Percentiles rank a stretch among this genome's conserved stretches.
Evolutionary conservation across 208 protist genomes (phyloP).

Genomic region (Leishmania major): DNA sequence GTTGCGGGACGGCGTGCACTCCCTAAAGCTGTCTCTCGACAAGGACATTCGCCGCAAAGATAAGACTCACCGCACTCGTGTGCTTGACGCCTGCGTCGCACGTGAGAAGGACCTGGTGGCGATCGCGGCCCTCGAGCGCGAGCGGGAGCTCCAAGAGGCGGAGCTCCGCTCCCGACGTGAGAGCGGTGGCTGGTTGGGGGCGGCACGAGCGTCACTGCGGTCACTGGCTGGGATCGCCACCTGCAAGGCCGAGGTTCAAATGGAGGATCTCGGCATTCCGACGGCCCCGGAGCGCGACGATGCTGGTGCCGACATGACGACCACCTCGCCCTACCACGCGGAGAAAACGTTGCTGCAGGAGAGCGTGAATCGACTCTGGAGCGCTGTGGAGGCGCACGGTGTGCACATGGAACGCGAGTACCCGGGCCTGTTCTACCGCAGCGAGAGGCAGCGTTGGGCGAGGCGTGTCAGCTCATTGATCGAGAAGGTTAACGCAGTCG

Average conservation of each 20-base stretch:
- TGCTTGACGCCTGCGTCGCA: conserved; percentile 30
- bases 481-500: conserved; percentile 58
- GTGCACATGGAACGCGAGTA: conserved; percentile 67
- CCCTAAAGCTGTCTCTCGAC: conserved; percentile 47
- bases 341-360: conserved; percentile 54
- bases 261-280: conserved; percentile 30
- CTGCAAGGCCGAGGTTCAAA: conserved; percentile 65
- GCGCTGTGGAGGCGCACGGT: conserved; percentile 64
- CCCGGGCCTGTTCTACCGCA: conserved; percentile 63
- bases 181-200: conserved; percentile 23
- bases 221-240: conserved; percentile 44
- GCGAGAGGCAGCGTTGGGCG: conserved; percentile 52
- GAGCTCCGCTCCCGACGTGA: conserved; percentile 21
- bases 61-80: conserved; percentile 53
- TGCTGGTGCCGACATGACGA: conserved; percentile 45
- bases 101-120: conserved; percentile 31
- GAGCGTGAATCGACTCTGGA: conserved; percentile 53
- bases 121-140: conserved; percentile 35
- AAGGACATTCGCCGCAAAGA: conserved; percentile 72
- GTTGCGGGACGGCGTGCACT: conserved; percentile 43
- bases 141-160: conserved; percentile 23
- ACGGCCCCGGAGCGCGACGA: conserved; percentile 29
- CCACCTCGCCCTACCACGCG: conserved; percentile 53
- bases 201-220: conserved; percentile 33
- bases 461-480: conserved; percentile 45